Evolutionary conservation across 345 rosid species (phyloP).

Genomic region (Pugionium cornutum): DNA sequence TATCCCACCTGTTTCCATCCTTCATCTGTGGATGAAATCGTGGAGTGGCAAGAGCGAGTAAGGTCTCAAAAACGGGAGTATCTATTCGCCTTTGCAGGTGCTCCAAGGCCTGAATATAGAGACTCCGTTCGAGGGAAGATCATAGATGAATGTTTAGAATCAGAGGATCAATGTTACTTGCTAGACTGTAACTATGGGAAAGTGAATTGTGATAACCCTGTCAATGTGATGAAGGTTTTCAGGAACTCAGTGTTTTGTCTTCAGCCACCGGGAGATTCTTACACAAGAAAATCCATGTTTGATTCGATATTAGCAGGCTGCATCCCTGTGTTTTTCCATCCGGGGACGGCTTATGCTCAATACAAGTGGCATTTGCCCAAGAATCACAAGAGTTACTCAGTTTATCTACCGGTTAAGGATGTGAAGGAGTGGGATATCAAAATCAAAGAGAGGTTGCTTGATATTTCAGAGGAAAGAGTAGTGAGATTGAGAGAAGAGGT

Average conservation of each 20-base stretch:
- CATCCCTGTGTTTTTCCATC: slow-evolving; percentile 69
- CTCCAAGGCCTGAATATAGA: slow-evolving; percentile 58
- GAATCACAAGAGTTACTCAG: slow-evolving; percentile 50
- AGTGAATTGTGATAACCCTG: slow-evolving; percentile 55
- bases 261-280: slow-evolving; percentile 71
- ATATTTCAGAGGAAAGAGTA: slow-evolving; percentile 41
- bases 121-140: slow-evolving; percentile 60
- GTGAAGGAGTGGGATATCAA: slow-evolving; percentile 40
- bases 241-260: slow-evolving; percentile 63
- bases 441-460: slow-evolving; percentile 45
- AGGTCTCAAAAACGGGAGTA: slow-evolving; percentile 46
- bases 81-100: slow-evolving; percentile 61
- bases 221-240: slow-evolving; percentile 57
- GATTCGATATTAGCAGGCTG: slow-evolving; percentile 65
- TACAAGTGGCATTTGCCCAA: slow-evolving; percentile 62
- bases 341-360: slow-evolving; percentile 64
- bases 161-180: slow-evolving; percentile 49
- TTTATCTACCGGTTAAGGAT: slow-evolving; percentile 52
- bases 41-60: slow-evolving; percentile 56
- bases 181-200: slow-evolving; percentile 57
- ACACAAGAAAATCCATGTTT: slow-evolving; percentile 59
- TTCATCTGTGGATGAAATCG: slow-evolving; percentile 37
- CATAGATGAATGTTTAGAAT: slow-evolving; percentile 58
- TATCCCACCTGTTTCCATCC: slow-evolving; percentile 75
- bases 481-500: slow-evolving; percentile 59